Evolutionary conservation across 2,329 filamentous ascomycete genomes (phyloP), one percentile per base, ranked within the genome.

Genomic region (Cyphellophora attinorum): DNA sequence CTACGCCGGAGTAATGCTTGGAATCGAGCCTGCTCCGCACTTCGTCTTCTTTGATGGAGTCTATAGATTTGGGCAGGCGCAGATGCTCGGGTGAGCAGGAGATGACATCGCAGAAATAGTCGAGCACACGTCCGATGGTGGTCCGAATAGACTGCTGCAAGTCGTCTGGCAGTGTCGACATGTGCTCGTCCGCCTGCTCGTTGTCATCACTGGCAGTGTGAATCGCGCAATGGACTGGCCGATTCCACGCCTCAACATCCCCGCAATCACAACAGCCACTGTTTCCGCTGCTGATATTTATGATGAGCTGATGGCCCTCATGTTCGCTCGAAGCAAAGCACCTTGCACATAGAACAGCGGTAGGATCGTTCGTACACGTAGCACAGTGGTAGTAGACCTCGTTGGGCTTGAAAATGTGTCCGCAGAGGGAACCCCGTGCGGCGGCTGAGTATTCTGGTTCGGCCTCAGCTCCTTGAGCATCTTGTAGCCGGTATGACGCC

Each of bases 191-290:
- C 59, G 62, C 64, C 34, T 60, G 58, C 39, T 53, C 61, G 10
- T 51, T 54, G 36, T 79, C 78, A n/a, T 58, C 62, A 55, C 60
- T 69, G 44, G 79, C 70, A 27, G 85, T 89, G 56, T 98, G 91
- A 51, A 98, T 96, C 21, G 86, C 89, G 64, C 91, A 98, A 55
- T 84, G 79, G 45, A 96, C 72, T 28, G 88, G 86, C 31, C 77
- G 68, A 54, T 78, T 78, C 89, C 93, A 98, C 8, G 91, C 93
- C 59, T 98, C 93, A 13, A 81, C 76, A 54, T 98, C 91, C 39
- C 91, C 91, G 55, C 91, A 98, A 60, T 98, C 91, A 59, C 91
- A 98, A 63, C 93, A 96, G 29, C 89, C 89, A 52, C 82, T 91
- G 54, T 95, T 94, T 5, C 89, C 89, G 2, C 82, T 76, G 1